Percentiles rank a stretch among this genome's conserved stretches.
Evolutionary conservation across 106 monocot genomes (phyloP).

Genomic region (Vanilla planifolia): DNA sequence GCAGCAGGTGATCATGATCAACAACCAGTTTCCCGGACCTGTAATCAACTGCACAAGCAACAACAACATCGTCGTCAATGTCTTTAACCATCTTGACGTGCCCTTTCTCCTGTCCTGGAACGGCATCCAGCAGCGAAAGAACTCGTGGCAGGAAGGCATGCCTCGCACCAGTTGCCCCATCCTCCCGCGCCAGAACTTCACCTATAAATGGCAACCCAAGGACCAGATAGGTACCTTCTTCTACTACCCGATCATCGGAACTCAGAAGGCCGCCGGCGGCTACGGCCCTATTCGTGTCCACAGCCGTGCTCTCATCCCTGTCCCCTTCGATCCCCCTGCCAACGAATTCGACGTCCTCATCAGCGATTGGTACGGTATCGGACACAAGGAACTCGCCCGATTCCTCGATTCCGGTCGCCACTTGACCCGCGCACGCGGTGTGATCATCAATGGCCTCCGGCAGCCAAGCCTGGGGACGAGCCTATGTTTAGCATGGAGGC

Average conservation of each 20-base stretch:
- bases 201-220: conserved; percentile 81
- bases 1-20: conserved; percentile 20
- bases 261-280: conserved; percentile 72
- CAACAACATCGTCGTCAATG: no score
- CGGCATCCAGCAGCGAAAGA: conserved; percentile 80
- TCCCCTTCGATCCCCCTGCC: conserved; percentile 61
- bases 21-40: no score
- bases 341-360: conserved; percentile 72
- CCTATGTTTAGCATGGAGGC: conserved; percentile 41
- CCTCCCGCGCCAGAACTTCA: conserved; percentile 53
- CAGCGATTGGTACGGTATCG: conserved; percentile 68
- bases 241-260: conserved; percentile 70
- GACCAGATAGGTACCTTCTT: conserved; percentile 85
- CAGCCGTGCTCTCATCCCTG: conserved; percentile 83
- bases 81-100: conserved; percentile 52
- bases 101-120: conserved; percentile 58
- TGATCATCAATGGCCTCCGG: conserved; percentile 43
- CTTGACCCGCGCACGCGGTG: conserved; percentile 32
- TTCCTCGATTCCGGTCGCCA: conserved; percentile 37
- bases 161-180: conserved; percentile 80
- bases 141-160: conserved; percentile 84
- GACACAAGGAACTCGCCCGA: conserved; percentile 29
- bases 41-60: no score
- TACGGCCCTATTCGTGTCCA: conserved; percentile 64
- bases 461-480: conserved; percentile 18